These are phyloP conservation scores for Psilocybe azurescens DNA, from an alignment of 768 basidiomycete species.

Conservation along the genomic window DNA sequence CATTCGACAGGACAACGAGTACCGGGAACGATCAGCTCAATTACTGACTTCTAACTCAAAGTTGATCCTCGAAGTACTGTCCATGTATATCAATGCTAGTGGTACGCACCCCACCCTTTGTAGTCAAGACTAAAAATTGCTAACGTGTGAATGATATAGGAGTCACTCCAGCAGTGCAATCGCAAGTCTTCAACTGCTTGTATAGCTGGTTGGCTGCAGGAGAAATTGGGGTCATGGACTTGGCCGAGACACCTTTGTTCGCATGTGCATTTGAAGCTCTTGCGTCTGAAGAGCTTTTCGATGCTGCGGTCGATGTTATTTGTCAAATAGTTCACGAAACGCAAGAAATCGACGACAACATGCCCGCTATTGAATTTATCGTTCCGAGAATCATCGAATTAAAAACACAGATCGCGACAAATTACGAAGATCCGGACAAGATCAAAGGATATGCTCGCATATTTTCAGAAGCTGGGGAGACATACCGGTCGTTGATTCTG, in stretches of 20 bases:
- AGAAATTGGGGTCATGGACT: conserved; percentile 67
- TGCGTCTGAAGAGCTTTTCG: conserved; percentile 86
- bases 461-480: conserved; percentile 97
- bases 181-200: conserved; percentile 83
- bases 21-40: conserved; percentile 59
- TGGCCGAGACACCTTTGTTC: conserved; percentile 83
- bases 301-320: conserved; percentile 88
- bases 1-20: conserved; percentile 72
- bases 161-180: conserved; percentile 78
- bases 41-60: conserved; percentile 72
- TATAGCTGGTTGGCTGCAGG: conserved; percentile 90
- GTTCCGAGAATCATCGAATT: conserved; percentile 86
- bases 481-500: conserved; percentile 86
- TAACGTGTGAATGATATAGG: conserved; percentile 50
- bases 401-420: conserved; percentile 60
- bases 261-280: conserved; percentile 85
- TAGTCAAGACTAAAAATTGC: neutral
- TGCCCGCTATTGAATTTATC: conserved; percentile 85
- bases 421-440: conserved; percentile 82
- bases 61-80: conserved; percentile 76
- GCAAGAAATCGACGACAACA: conserved; percentile 95
- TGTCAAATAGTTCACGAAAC: conserved; percentile 98
- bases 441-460: conserved; percentile 90
- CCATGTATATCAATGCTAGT: conserved; percentile 86
- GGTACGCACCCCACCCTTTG: conserved; percentile 55